These are phyloP conservation scores for Pouteria glomerata DNA, from an alignment of 148 eudicot genomes.

Conservation along the genomic window DNA sequence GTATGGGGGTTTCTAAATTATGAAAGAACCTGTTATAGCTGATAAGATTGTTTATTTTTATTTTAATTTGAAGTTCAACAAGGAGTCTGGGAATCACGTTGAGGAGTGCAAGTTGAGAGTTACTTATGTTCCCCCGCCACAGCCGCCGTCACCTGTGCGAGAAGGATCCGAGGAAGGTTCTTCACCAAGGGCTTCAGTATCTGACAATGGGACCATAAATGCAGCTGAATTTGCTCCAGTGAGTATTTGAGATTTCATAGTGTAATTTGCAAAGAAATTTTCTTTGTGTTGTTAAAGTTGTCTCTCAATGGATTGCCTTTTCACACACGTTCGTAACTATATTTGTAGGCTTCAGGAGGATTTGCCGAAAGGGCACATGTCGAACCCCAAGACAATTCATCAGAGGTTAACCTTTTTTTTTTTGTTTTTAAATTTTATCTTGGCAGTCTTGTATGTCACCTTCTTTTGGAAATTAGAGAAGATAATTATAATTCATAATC, in stretches of 20 bases:
- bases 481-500: background rate
- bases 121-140: constrained; percentile 61
- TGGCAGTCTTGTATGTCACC: background rate
- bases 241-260: constrained; percentile 25
- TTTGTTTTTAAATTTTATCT: too few species aligned
- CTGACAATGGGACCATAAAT: constrained; percentile 53
- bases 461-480: background rate
- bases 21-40: background rate
- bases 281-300: background rate
- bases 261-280: background rate
- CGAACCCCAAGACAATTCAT: constrained; percentile 33
- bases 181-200: constrained; percentile 65
- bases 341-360: constrained; percentile 34
- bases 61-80: constrained; percentile 46
- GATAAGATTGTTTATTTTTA: background rate
- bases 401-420: constrained; percentile 33
- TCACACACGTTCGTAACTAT: background rate
- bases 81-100: constrained; percentile 69
- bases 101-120: constrained; percentile 87
- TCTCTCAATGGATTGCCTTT: background rate
- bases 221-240: constrained; percentile 39
- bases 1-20: background rate
- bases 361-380: constrained; percentile 21
- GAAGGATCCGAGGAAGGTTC: constrained; percentile 87
- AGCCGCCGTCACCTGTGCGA: constrained; percentile 60